Evolutionary conservation across 2,329 filamentous ascomycete species (phyloP).

Genomic region (Catunica adiposa): DNA sequence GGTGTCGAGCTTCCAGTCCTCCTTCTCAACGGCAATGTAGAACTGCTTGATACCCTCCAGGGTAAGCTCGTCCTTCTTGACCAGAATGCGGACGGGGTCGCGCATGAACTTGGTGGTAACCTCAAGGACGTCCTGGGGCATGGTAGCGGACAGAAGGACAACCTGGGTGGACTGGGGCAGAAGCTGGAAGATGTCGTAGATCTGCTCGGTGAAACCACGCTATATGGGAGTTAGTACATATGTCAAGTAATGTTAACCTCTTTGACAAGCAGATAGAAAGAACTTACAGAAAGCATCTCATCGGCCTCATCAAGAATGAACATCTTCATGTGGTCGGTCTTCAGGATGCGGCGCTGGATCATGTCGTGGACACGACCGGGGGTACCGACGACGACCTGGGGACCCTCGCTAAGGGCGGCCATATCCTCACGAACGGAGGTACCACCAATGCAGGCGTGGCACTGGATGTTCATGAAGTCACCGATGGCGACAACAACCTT

Average conservation of each 20-base stretch:
- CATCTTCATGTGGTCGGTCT: slow-evolving; percentile 98
- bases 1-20: slow-evolving; percentile 99
- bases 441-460: slow-evolving; percentile 97
- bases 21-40: slow-evolving; percentile 99
- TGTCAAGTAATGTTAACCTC: background rate
- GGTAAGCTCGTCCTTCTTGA: slow-evolving; percentile 99
- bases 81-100: slow-evolving; percentile 93
- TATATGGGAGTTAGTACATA: slow-evolving; percentile 27
- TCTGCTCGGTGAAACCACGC: slow-evolving; percentile 99
- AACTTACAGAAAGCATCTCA: slow-evolving; percentile 83
- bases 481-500: slow-evolving; percentile 98
- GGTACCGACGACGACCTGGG: slow-evolving; percentile 93
- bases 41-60: slow-evolving; percentile 99
- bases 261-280: too few relatives aligned
- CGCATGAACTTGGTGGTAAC: slow-evolving; percentile 99
- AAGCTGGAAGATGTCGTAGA: slow-evolving; percentile 99
- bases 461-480: slow-evolving; percentile 99
- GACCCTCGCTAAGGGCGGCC: slow-evolving; percentile 89
- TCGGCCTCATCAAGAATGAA: slow-evolving; percentile 98
- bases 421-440: slow-evolving; percentile 98
- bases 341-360: slow-evolving; percentile 95
- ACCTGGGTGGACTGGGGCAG: slow-evolving; percentile 97
- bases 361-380: slow-evolving; percentile 98
- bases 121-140: slow-evolving; percentile 97
- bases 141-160: slow-evolving; percentile 91